Conservation (phyloP, 805 yeast species). For the Starmera pachycereana region DNA sequence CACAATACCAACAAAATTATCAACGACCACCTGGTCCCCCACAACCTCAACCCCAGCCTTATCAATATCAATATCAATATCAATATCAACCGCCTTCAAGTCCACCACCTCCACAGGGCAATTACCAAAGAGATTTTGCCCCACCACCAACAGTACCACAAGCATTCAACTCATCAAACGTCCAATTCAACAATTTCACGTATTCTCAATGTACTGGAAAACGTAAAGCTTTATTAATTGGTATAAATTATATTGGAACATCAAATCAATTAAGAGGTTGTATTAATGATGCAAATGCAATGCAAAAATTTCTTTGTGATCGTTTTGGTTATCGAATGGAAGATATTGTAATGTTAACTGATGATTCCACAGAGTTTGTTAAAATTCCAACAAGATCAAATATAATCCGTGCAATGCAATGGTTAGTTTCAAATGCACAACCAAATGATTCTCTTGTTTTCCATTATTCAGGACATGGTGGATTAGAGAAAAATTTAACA, state of each 20-base stretch:
- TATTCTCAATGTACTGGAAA: slow-evolving; percentile 65
- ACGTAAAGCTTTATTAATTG: slow-evolving; percentile 66
- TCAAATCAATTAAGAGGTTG: slow-evolving; percentile 60
- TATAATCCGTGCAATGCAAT: slow-evolving; percentile 68
- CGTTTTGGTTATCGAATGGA: slow-evolving; percentile 39
- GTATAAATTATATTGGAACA: slow-evolving; percentile 68
- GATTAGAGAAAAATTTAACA: slow-evolving; percentile 54
- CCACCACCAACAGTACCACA: slow-evolving; percentile 12
- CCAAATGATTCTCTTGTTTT: slow-evolving; percentile 73
- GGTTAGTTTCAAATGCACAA: slow-evolving; percentile 66
- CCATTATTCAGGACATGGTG: slow-evolving; percentile 87
- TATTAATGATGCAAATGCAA: slow-evolving; percentile 62
- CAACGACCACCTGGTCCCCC: slow-evolving; percentile 10
- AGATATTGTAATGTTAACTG: slow-evolving; percentile 52
- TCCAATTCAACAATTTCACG: slow-evolving; percentile 27
- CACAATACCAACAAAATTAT: slow-evolving; percentile 5
- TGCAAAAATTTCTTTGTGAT: slow-evolving; percentile 30
- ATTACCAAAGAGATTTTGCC: slow-evolving; percentile 1
- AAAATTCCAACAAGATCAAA: slow-evolving; percentile 58
- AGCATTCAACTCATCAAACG: slow-evolving; percentile 6
- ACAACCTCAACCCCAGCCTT: slow-evolving; percentile 4
- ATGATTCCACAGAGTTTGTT: slow-evolving; percentile 38
- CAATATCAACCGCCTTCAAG: slow-evolving; percentile 7
- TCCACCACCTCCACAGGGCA: slow-evolving; percentile 7
- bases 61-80: slow-evolving; percentile 1